Base-by-base conservation (phyloP, 768 basidiomycete genomes). In the Tricholoma terreum region DNA sequence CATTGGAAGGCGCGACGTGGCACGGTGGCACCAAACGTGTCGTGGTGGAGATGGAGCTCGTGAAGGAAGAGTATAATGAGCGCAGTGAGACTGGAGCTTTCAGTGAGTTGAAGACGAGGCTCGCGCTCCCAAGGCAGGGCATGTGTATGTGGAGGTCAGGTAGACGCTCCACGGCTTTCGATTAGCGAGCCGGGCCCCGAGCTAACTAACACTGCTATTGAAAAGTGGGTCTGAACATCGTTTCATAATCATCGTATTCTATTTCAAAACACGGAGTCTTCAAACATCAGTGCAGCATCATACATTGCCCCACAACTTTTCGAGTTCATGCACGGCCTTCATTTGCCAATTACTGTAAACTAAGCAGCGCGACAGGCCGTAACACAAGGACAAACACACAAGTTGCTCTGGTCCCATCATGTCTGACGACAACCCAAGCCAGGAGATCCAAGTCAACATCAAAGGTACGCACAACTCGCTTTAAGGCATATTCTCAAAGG, bases 391-490 rank as follows among this genome's bases (percentile, higher is more conserved):
- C 45, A 46, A 46, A 46, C 45, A 46, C 22, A 6, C 17, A 5
- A 27, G n/a, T 24, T 3, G 7, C 9, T 7, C 15, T 43, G 22
- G 6, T 14, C 11, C 27, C 46, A 48, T 6, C 46, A 48, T 48
- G 46, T 30, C 46, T 14, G 80, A 81, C 67, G 73, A 75, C 53
- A 38, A 63, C 43, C 56, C 71, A 61, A 63, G 73, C 14, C 69
- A 75, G 58, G 84, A 86, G 67, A 84, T 86, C 52, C 80, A 80
- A 59, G 84, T 87, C 63, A 84, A 85, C 67, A 73, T 90, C 69
- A 90, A 89, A 71, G 89, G 89, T 86, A 57, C 8, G 61, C 56
- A 17, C 27, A 17, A 3, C n/a, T 27, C 2, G 14, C 19, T 27
- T 8, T 8, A 14, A n/a, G 7, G 9, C 22, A 35, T 43, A 14